These are phyloP conservation scores for Colletotrichum liaoningense DNA, from an alignment of 2,329 filamentous ascomycete species.

Conservation along the genomic window DNA sequence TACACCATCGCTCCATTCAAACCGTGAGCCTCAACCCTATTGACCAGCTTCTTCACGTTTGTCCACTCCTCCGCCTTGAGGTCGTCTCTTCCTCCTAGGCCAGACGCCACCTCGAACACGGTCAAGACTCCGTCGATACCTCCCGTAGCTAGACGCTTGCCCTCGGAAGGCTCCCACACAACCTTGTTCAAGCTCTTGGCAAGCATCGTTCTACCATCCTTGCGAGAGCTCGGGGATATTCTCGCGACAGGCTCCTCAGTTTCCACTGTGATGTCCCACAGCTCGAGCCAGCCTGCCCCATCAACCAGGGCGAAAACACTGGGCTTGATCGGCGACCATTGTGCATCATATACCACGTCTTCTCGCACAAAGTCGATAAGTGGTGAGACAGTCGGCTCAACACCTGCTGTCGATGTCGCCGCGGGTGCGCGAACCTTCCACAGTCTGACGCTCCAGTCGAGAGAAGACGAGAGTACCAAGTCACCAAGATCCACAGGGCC, in stretches of 20 bases:
- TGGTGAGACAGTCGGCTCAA: constrained; percentile 71
- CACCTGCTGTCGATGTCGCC: constrained; percentile 71
- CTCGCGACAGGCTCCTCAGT: constrained; percentile 91
- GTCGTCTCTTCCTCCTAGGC: constrained; percentile 86
- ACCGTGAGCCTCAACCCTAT: constrained; percentile 75
- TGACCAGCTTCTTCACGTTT: constrained; percentile 89
- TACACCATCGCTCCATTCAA: constrained; percentile 58
- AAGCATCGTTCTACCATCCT: constrained; percentile 75
- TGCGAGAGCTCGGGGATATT: constrained; percentile 76
- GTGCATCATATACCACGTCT: constrained; percentile 95
- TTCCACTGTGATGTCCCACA: constrained; percentile 95
- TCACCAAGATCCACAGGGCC: constrained; percentile 96
- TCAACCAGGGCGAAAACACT: constrained; percentile 96
- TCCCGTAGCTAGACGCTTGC: constrained; percentile 86
- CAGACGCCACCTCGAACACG: constrained; percentile 89
- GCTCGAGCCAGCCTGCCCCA: constrained; percentile 88
- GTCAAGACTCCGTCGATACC: constrained; percentile 92
- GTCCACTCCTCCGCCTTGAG: constrained; percentile 92
- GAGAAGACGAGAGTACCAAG: constrained; percentile 87
- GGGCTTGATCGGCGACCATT: constrained; percentile 94
- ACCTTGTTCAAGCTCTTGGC: constrained; percentile 93
- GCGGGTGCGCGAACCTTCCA: constrained; percentile 93
- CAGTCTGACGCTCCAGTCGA: constrained; percentile 97
- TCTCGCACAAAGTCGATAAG: constrained; percentile 92
- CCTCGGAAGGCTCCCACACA: constrained; percentile 92